phyloP scores from a whole-genome alignment of 108 stramenopile species.

The Tribonema minus region DNA sequence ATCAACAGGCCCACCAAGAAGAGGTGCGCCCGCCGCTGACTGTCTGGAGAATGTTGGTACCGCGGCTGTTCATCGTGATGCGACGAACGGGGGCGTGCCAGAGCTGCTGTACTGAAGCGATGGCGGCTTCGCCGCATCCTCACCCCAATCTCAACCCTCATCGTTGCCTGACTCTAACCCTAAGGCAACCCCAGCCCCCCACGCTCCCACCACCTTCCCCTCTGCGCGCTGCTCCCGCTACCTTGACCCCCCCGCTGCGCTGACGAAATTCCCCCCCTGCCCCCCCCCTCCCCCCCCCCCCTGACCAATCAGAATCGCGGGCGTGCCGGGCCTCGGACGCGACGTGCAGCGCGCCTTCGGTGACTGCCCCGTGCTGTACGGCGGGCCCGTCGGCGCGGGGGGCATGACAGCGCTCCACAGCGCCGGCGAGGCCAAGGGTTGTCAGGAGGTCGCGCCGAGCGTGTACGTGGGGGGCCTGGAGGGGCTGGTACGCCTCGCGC shows the following conservation, averaged over 20 bases:
- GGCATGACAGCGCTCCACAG: neutral
- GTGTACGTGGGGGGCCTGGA: neutral
- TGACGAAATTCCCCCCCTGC: no score
- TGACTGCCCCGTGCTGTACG: neutral
- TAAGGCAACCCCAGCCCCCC: neutral
- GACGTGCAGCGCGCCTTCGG: neutral
- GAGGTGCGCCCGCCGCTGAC: neutral
- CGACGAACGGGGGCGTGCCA: no score
- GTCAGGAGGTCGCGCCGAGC: neutral
- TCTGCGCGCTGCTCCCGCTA: neutral
- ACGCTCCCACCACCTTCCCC: neutral
- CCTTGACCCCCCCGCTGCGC: neutral
- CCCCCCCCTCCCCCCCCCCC: no score
- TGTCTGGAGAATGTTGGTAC: neutral
- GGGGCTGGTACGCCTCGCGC: neutral
- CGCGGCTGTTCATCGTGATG: no score
- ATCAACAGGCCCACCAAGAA: constrained; percentile 64
- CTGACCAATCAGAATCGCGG: neutral
- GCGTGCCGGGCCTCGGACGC: neutral
- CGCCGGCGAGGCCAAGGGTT: neutral
- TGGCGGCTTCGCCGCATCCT: no score
- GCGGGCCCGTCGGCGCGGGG: neutral
- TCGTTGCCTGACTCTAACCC: neutral
- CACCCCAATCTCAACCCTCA: no score
- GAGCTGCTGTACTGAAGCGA: no score